Evolutionary conservation across 164 flowering plant genomes (phyloP), one percentile per base, ranked within the genome.

Genomic region (Protea cynaroides): DNA sequence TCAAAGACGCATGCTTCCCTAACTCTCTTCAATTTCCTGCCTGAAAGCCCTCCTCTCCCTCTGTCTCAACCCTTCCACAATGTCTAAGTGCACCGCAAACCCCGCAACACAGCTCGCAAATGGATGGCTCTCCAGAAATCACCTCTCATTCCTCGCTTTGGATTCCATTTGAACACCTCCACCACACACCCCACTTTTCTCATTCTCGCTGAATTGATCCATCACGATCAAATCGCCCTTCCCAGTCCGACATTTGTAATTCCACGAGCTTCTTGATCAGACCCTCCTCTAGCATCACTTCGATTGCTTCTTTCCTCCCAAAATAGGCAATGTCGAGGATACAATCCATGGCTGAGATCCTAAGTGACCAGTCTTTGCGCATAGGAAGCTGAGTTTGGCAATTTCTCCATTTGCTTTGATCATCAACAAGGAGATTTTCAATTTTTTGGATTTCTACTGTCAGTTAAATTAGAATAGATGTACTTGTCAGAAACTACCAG

Each of bases 31-130:
- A 91, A 59, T 81, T 78, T 86, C 88, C 59, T 69, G 79, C 83
- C 89, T 94, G 40, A 86, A 81, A 0, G 76, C 89, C 24, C 92
- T 84, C 70, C 69, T 91, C 76, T 93, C 98, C 40, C 93, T 84
- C 70, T 86, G 88, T 74, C 98, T 86, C 74, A 92, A 58, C 69
- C 96, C 97, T 63, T 90, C 93, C 13, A 97, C 98, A 0, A 92
- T 90, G 69, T 92, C 96, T 71, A 92, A 62, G 64, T 87, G 93
- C 72, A 90, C 86, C 11, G 89, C 87, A 62, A 92, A 90, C 43
- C 90, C 85, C 18, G 92, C 96, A 55, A 86, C 98, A 52, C 91
- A 84, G 80, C 95, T 82, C 25, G 81, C 88, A 72, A 86, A 89
- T 25, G 93, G 93, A 56, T 72, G 86, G 3, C 54, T 62, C 69